Conservation (phyloP, 2,329 filamentous ascomycete species). For the Trichophaea hybrida region DNA sequence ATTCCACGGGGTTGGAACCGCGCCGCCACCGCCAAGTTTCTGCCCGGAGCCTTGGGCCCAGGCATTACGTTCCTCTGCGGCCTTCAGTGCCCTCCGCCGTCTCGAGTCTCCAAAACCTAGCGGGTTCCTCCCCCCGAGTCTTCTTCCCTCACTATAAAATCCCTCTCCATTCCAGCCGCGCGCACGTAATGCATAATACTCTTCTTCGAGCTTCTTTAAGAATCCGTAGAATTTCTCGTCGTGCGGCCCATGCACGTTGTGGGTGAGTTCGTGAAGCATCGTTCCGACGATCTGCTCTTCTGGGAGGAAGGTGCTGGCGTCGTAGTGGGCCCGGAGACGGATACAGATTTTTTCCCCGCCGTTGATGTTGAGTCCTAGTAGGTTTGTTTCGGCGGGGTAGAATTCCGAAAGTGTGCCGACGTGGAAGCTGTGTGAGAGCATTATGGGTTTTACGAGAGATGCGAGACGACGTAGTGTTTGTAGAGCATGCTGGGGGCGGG, state of each 20-base stretch:
- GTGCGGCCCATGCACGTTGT: constrained; percentile 73
- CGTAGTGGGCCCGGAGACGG: constrained; percentile 60
- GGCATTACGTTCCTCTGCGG: constrained; percentile 54
- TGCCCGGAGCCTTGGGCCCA: constrained; percentile 50
- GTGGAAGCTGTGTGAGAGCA: constrained; percentile 71
- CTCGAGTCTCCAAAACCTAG: constrained; percentile 40
- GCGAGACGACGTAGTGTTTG: constrained; percentile 62
- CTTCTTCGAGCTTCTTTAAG: constrained; percentile 79
- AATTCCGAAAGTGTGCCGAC: constrained; percentile 74
- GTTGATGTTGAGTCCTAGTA: constrained; percentile 57
- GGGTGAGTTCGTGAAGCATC: constrained; percentile 86
- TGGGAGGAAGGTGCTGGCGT: constrained; percentile 62
- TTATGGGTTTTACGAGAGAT: constrained; percentile 84
- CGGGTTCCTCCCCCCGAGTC: constrained; percentile 47
- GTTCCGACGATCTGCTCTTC: constrained; percentile 74
- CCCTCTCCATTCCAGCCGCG: constrained; percentile 87
- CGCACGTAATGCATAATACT: constrained; percentile 57
- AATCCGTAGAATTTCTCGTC: constrained; percentile 68
- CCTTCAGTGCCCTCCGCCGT: constrained; percentile 57
- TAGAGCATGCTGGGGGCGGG: constrained; percentile 36
- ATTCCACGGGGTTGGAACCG: constrained; percentile 33
- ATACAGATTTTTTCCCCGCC: constrained; percentile 65
- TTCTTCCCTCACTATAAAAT: constrained; percentile 61
- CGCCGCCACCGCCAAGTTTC: constrained; percentile 52
- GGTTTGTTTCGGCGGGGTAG: constrained; percentile 44